phyloP scores from a whole-genome alignment of 2,329 filamentous ascomycete genomes.

The Hymenotorrendiella dingleyae region DNA sequence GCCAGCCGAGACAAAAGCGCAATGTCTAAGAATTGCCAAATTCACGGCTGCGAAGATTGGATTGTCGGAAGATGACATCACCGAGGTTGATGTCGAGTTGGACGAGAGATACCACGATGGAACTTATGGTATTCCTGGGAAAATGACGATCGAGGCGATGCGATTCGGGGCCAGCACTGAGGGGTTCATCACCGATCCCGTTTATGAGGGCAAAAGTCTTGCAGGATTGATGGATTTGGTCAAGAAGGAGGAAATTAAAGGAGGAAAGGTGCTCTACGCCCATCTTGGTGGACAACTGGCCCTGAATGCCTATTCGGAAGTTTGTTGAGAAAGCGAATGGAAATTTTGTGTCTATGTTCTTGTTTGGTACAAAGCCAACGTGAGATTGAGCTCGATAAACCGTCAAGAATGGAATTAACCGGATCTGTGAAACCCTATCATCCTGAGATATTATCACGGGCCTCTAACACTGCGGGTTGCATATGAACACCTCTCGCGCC shows the following conservation, averaged over 20 bases:
- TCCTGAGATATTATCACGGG: no score
- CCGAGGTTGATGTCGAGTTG: conserved; percentile 55
- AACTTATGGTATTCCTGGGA: conserved; percentile 61
- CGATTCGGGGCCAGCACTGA: conserved; percentile 62
- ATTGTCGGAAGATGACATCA: conserved; percentile 52
- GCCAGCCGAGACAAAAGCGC: conserved; percentile 54
- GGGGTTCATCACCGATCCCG: conserved; percentile 68
- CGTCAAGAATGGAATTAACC: no score
- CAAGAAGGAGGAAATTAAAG: conserved; percentile 50
- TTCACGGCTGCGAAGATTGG: conserved; percentile 59
- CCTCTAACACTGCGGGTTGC: no score
- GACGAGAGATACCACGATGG: conserved; percentile 62
- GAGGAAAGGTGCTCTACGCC: conserved; percentile 59
- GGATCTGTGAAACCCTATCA: no score
- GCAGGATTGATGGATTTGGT: conserved; percentile 67
- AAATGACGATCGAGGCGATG: conserved; percentile 61
- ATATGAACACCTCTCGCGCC: no score
- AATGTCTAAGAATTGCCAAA: conserved; percentile 61
- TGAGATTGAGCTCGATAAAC: no score
- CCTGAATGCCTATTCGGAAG: conserved; percentile 54
- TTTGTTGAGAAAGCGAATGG: conserved; percentile 2
- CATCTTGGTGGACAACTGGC: conserved; percentile 67
- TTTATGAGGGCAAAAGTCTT: conserved; percentile 72
- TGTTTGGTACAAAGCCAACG: no score
- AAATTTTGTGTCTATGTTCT: no score